These are phyloP conservation scores for Fusarium sp. DNA, from an alignment of 2,329 filamentous ascomycete genomes.

Conservation along the genomic window DNA sequence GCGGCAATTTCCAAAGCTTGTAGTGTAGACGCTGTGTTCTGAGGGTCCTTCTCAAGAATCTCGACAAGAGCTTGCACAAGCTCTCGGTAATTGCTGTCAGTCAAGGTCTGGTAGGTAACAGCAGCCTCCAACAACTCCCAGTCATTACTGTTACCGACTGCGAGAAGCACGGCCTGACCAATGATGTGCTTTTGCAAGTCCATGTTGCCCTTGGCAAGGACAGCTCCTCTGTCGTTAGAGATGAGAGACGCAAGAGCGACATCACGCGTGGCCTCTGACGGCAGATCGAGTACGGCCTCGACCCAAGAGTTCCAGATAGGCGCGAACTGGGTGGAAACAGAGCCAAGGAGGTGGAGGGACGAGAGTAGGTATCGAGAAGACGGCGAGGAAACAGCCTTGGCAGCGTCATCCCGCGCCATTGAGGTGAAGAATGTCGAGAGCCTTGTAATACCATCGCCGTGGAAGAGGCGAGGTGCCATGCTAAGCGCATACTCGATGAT, in stretches of 20 bases:
- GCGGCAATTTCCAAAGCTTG: constrained; percentile 61
- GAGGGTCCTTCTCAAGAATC: constrained; percentile 47
- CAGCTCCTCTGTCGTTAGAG: constrained; percentile 55
- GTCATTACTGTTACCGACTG: constrained; percentile 47
- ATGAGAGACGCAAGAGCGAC: constrained; percentile 59
- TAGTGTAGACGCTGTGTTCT: constrained; percentile 50
- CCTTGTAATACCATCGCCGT: constrained; percentile 44
- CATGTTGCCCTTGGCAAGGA: constrained; percentile 53
- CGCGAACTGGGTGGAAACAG: constrained; percentile 54
- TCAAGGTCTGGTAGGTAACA: constrained; percentile 56
- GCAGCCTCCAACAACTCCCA: constrained; percentile 63
- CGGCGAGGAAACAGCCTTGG: constrained; percentile 72
- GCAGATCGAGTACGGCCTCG: constrained; percentile 53
- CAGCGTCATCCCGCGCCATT: constrained; percentile 67
- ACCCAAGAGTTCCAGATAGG: constrained; percentile 60
- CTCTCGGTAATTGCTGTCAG: constrained; percentile 48
- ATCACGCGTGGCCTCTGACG: constrained; percentile 37
- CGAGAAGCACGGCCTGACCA: constrained; percentile 53
- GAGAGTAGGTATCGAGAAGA: constrained; percentile 75
- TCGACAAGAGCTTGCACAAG: constrained; percentile 52
- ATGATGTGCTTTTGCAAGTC: constrained; percentile 62
- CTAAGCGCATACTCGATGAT: constrained; percentile 55
- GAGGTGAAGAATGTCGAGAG: constrained; percentile 58
- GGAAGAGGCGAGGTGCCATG: constrained; percentile 56
- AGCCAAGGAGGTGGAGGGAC: constrained; percentile 68